Evolutionary conservation across 331 rosid species (phyloP), one percentile per base, ranked within the genome.

Genomic region (Spiraea crenata): DNA sequence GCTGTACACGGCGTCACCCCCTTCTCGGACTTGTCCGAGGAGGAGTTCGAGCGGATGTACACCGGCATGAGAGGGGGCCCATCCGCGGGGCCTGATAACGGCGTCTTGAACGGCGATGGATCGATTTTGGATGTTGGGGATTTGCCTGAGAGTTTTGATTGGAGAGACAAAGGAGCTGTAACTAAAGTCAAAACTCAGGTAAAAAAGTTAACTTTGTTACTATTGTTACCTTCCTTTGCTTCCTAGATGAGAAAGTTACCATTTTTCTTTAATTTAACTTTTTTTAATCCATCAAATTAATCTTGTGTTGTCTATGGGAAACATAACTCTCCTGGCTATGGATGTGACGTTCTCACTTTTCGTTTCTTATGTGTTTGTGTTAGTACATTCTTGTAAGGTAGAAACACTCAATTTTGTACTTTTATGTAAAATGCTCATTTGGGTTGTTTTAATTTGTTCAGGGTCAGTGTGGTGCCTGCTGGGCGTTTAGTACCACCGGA

Each of bases 401-500:
- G n/a, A n/a, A n/a, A n/a, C n/a, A n/a, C n/a, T n/a, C n/a, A n/a
- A n/a, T n/a, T n/a, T n/a, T n/a, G n/a, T n/a, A n/a, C n/a, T n/a
- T n/a, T n/a, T n/a, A n/a, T n/a, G n/a, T n/a, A n/a, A n/a, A n/a
- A n/a, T n/a, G n/a, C n/a, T n/a, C n/a, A n/a, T n/a, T n/a, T n/a
- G n/a, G n/a, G n/a, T n/a, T n/a, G n/a, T n/a, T 11, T 51, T 17
- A 3, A 31, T 20, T 56, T 58, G 13, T 15, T 2, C 78, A 93
- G 98, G 98, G 98, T 8, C 37, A 0, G 12, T 93, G 98, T 70
- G 98, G 98, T 63, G 78, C 98, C 7, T 90, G 97, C 72, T 93
- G 97, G 98, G 98, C 97, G 39, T 93, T 93, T 71, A 93, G 96
- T 77, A 93, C 98, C 0, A 87, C 93, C 34, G 98, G 98, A 65